These are phyloP conservation scores for Quillaja saponaria DNA, from an alignment of 306 rosid genomes.

Conservation along the genomic window DNA sequence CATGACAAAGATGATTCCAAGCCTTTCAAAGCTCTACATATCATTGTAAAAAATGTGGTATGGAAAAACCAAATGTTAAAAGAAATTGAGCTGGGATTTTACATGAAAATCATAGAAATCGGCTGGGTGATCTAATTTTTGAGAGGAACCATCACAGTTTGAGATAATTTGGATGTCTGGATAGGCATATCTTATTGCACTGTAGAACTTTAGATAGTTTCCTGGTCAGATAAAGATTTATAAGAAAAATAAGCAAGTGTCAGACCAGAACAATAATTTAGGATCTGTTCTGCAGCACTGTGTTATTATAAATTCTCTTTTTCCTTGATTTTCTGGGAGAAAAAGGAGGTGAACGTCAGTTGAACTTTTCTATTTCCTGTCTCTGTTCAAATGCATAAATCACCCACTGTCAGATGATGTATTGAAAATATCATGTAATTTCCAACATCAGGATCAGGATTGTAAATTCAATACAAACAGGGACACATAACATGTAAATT, in stretches of 20 bases:
- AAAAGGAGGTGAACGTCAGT: too few species aligned
- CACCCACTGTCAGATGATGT: too few species aligned
- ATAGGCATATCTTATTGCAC: slow-evolving; percentile 65
- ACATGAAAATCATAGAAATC: slow-evolving; percentile 92
- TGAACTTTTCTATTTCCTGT: too few species aligned
- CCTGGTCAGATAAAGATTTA: slow-evolving; percentile 45
- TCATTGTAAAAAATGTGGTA: not conserved
- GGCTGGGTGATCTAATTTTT: slow-evolving; percentile 77
- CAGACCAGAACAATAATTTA: slow-evolving; percentile 4
- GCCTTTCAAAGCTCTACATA: not conserved
- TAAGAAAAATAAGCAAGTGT: not conserved
- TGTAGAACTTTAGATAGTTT: slow-evolving; percentile 65
- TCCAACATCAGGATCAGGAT: too few species aligned
- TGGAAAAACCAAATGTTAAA: too few species aligned
- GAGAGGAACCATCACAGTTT: slow-evolving; percentile 81
- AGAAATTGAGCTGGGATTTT: too few species aligned
- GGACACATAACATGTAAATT: too few species aligned
- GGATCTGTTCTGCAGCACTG: not conserved
- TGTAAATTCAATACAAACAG: too few species aligned
- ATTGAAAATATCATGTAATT: too few species aligned
- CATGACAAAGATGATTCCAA: slow-evolving; percentile 18
- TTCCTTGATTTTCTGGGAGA: too few species aligned
- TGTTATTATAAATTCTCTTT: too few species aligned
- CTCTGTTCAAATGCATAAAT: too few species aligned
- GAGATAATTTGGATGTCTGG: slow-evolving; percentile 87